Conservation (phyloP, 495 filamentous ascomycete genomes). For the Penicillium canariense region DNA sequence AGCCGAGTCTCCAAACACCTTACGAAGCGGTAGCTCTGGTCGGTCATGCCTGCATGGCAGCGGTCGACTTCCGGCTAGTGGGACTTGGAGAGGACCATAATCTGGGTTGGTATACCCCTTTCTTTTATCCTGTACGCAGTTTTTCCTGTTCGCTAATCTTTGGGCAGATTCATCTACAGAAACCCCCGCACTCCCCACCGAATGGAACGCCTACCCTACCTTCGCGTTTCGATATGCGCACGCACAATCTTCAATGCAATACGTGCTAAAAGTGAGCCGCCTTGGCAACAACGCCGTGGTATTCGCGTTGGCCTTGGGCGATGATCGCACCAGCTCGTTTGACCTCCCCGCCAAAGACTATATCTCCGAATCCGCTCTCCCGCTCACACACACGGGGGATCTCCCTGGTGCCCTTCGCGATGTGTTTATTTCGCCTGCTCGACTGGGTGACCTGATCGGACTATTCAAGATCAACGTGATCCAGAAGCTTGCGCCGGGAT, state of each 20-base stretch:
- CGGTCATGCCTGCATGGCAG: constrained; percentile 77
- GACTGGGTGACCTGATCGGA: constrained; percentile 64
- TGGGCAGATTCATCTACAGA: constrained; percentile 49
- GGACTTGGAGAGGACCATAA: constrained; percentile 79
- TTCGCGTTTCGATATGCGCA: constrained; percentile 88
- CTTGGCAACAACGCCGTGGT: constrained; percentile 82
- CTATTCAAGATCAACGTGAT: constrained; percentile 75
- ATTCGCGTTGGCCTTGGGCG: constrained; percentile 71
- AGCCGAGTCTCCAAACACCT: constrained; percentile 63
- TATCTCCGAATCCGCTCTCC: constrained; percentile 61
- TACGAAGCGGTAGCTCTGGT: constrained; percentile 86
- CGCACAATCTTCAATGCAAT: constrained; percentile 82
- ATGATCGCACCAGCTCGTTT: constrained; percentile 76
- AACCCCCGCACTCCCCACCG: constrained; percentile 58
- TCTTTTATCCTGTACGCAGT: not conserved
- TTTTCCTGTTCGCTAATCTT: constrained; percentile 14
- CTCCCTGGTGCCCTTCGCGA: constrained; percentile 52
- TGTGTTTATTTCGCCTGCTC: constrained; percentile 68
- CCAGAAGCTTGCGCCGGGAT: constrained; percentile 70
- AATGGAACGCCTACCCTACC: constrained; percentile 72
- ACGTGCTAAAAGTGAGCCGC: constrained; percentile 75
- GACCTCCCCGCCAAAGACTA: constrained; percentile 76
- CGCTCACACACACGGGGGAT: constrained; percentile 42
- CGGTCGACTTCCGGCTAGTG: constrained; percentile 76
- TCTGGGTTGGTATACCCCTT: constrained; percentile 46